Evolutionary conservation across 2,329 filamentous ascomycete genomes (phyloP).

Genomic region (Huntiella decipiens): DNA sequence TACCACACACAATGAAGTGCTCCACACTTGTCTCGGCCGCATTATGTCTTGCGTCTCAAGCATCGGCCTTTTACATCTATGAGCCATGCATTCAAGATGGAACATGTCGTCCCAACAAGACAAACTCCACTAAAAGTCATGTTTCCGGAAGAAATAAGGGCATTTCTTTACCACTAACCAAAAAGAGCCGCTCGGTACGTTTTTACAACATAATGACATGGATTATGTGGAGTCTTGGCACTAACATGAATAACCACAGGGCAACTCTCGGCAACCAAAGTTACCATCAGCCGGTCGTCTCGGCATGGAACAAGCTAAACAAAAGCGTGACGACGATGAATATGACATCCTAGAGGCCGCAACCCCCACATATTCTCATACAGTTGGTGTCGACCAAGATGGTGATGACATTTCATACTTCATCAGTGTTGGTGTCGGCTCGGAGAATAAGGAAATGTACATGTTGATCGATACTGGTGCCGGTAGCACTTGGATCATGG

Average conservation of each 20-base stretch:
- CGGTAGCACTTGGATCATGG: conserved; percentile 70
- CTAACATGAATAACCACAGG: background rate
- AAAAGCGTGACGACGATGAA: conserved; percentile 23
- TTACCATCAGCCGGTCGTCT: background rate
- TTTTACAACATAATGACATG: background rate
- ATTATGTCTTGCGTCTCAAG: conserved; percentile 3
- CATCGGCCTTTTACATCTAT: conserved; percentile 12
- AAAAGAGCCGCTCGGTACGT: conserved; percentile 8
- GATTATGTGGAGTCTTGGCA: background rate
- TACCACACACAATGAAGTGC: conserved; percentile 3
- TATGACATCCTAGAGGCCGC: conserved; percentile 29
- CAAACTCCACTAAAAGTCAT: background rate
- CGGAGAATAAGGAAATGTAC: conserved; percentile 32
- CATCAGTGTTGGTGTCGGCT: conserved; percentile 36
- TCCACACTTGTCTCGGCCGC: conserved; percentile 3
- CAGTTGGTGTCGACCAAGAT: conserved; percentile 41
- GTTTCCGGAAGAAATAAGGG: background rate
- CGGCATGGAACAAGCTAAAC: conserved; percentile 18
- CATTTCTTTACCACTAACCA: conserved; percentile 2
- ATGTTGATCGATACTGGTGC: conserved; percentile 50
- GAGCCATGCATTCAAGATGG: conserved; percentile 11
- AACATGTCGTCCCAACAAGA: conserved; percentile 8
- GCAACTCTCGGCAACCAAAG: background rate
- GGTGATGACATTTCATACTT: conserved; percentile 50
- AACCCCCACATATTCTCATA: conserved; percentile 26